These are phyloP conservation scores for Nemania sp. DNA, from an alignment of 2,329 filamentous ascomycete species.

Conservation along the genomic window DNA sequence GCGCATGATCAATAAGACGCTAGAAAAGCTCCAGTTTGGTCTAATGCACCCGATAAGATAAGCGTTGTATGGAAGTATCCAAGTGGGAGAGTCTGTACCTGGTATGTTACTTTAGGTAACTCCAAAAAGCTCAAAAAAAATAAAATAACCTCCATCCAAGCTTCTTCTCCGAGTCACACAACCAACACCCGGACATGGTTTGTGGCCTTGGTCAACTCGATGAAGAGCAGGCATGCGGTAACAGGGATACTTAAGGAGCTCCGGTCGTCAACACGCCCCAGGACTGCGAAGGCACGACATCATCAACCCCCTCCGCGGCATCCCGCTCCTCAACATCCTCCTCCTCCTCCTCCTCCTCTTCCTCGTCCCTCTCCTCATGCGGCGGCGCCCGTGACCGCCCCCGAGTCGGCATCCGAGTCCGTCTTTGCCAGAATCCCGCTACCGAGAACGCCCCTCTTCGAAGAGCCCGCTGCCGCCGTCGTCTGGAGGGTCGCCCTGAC, in stretches of 20 bases:
- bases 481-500: background rate
- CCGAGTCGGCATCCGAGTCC: background rate
- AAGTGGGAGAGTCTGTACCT: no score
- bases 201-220: background rate
- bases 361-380: background rate
- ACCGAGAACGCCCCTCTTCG: slow-evolving; percentile 24
- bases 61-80: no score
- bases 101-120: no score
- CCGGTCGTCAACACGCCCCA: background rate
- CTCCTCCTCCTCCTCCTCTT: background rate
- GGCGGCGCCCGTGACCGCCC: no score
- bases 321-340: no score
- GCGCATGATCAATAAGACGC: no score
- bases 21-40: no score
- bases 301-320: background rate
- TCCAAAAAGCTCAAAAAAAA: no score
- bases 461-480: background rate
- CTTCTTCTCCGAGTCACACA: no score
- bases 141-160: no score
- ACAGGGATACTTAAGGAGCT: slow-evolving; percentile 1
- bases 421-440: slow-evolving; percentile 20
- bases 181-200: no score
- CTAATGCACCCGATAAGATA: no score
- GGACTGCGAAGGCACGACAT: background rate
- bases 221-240: slow-evolving; percentile 16